Percentiles rank a stretch among this genome's conserved stretches.
Evolutionary conservation across 257 asterid genomes (phyloP).

Genomic region (Buddleja alternifolia): DNA sequence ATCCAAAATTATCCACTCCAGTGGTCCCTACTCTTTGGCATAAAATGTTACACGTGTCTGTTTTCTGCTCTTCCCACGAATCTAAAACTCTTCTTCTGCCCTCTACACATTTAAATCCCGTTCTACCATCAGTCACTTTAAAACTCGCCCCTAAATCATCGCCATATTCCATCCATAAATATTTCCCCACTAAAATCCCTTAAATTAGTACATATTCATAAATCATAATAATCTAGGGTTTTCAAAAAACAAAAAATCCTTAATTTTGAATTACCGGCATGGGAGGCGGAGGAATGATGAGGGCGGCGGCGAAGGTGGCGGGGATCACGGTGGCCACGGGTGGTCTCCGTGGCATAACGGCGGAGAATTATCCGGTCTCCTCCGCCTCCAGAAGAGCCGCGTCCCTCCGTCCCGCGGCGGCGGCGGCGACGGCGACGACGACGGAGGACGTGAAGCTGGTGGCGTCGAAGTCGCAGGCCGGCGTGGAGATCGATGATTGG

Average conservation of each 20-base stretch:
- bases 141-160: background rate
- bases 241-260: background rate
- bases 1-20: background rate
- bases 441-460: conserved; percentile 41
- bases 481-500: conserved; percentile 69
- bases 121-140: background rate
- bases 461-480: conserved; percentile 31
- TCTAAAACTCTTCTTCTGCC: conserved; percentile 41
- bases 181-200: background rate
- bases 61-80: conserved; percentile 42
- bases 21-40: background rate
- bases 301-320: conserved; percentile 77
- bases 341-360: conserved; percentile 50
- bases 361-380: conserved; percentile 46
- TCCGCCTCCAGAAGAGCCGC: conserved; percentile 42
- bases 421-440: conserved; percentile 13
- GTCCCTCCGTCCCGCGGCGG: conserved; percentile 32
- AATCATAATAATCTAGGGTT: too few relatives aligned
- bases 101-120: too few relatives aligned
- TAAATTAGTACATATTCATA: too few relatives aligned
- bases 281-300: conserved; percentile 66
- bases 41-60: conserved; percentile 22
- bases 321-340: conserved; percentile 46
- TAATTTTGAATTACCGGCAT: conserved; percentile 21
- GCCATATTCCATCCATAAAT: background rate